These are phyloP conservation scores for Suhomyces faveliae DNA, from an alignment of 805 yeast genomes.

Conservation along the genomic window DNA sequence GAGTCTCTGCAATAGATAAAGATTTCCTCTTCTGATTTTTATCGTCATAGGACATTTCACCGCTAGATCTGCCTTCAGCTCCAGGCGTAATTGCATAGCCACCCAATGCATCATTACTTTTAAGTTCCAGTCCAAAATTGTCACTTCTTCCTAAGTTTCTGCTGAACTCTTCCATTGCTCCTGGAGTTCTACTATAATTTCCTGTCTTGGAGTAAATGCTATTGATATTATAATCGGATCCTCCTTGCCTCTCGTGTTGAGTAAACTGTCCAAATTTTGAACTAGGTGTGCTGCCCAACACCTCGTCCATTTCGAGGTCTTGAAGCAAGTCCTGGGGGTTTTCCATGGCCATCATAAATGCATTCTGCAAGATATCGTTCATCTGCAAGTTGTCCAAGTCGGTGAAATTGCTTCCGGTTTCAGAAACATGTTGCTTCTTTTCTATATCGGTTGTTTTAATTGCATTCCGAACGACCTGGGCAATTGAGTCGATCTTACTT, in stretches of 20 bases:
- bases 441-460: background rate
- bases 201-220: background rate
- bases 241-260: background rate
- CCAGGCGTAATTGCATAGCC: background rate
- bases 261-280: background rate
- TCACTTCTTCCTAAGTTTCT: background rate
- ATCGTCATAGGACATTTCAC: background rate
- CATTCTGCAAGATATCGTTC: conserved; percentile 74
- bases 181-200: background rate
- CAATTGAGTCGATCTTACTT: conserved; percentile 1
- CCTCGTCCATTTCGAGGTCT: conserved; percentile 31
- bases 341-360: conserved; percentile 72
- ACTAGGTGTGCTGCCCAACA: conserved; percentile 3
- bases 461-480: conserved; percentile 5
- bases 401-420: conserved; percentile 26
- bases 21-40: conserved; percentile 11
- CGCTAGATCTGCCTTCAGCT: too few species aligned
- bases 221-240: background rate
- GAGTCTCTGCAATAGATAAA: conserved; percentile 58
- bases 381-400: conserved; percentile 56
- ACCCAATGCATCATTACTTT: background rate
- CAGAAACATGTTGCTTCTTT: background rate
- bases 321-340: conserved; percentile 50
- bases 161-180: background rate
- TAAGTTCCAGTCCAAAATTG: background rate